Base-by-base conservation (phyloP, 1,284 basidiomycete genomes). In the Microbotryum silenes-acaulis region DNA sequence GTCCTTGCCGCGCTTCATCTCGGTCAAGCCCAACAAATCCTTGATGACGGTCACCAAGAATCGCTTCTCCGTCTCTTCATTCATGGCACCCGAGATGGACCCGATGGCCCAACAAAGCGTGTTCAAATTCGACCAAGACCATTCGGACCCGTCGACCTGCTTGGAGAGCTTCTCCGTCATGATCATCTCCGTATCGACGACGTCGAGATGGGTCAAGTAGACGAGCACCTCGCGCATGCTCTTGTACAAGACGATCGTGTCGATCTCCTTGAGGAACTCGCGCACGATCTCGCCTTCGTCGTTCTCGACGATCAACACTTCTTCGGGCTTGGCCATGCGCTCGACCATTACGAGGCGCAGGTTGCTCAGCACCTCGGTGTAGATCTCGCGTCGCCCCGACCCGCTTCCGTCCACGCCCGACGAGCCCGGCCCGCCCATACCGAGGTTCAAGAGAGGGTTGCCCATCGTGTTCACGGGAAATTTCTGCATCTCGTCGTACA, bases 61-160 rank as follows among this genome's bases (percentile, higher is more conserved):
- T 46, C 96, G 88, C 77, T 97, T 98, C 78, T 99, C 94, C 3
- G 91, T 92, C 75, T 99, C 96, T 79, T 97, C 93, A 73, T 93
- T 97, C 96, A 99, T 99, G 4, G 96, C 93, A 59, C 93, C 93
- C 33, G 94, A 97, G 68, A 99, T 98, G 4, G 93, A 97, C 62
- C 96, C 96, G 72, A 99, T 98, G 51, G 96, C 96, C 96, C 96
- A 99, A 77, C 96, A 99, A 20, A 99, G 84, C 3, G 96, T 98
- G 78, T 98, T 99, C 65, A 98, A 81, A 76, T 98, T 98, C 73
- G 94, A 89, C 96, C 96, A 99, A 42, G 91, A 96, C 96, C 96
- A 98, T 78, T 98, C 96, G 21, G 88, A 86, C 0, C 68, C 65
- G 65, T 75, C 71, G 55, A 78, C 78, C 81, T 98, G 96, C 78